These are phyloP conservation scores for Cochlearia excelsa DNA, from an alignment of 345 rosid species.

Conservation along the genomic window DNA sequence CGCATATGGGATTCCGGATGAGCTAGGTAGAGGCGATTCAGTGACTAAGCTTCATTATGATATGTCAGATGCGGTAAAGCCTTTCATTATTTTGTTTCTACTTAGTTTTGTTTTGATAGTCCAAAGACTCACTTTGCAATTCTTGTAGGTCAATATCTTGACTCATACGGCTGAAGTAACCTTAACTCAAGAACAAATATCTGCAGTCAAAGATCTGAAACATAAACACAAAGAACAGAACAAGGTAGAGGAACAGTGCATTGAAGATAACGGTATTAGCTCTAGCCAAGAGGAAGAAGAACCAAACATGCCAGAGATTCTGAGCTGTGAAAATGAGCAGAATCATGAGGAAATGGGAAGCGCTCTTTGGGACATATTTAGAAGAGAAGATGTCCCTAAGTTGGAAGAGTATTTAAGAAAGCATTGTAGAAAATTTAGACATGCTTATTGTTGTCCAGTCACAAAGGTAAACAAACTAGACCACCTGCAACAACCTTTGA, in stretches of 20 bases:
- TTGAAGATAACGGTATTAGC: conserved; percentile 5
- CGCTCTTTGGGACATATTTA: conserved; percentile 19
- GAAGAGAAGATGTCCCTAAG: conserved; percentile 82
- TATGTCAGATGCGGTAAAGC: no score
- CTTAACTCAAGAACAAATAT: conserved; percentile 48
- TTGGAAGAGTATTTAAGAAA: conserved; percentile 63
- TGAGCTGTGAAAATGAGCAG: conserved; percentile 20
- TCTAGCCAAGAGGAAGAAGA: conserved; percentile 21
- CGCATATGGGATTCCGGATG: no score
- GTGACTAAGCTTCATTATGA: no score
- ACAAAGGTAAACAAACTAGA: conserved; percentile 44
- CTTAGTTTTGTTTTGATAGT: background rate
- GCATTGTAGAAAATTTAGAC: conserved; percentile 73
- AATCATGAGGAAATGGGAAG: conserved; percentile 38
- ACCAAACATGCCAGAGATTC: conserved; percentile 8
- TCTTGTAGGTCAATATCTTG: conserved; percentile 69
- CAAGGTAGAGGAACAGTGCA: conserved; percentile 42
- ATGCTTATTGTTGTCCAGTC: conserved; percentile 59
- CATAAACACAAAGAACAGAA: conserved; percentile 59
- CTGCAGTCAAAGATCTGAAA: conserved; percentile 50
- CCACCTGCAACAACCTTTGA: background rate
- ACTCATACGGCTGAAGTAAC: conserved; percentile 62
- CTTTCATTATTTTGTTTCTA: no score
- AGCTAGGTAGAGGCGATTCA: no score
- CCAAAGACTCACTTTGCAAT: conserved; percentile 6